phyloP scores from a whole-genome alignment of 2,329 filamentous ascomycete species.

The Venturia effusa region DNA sequence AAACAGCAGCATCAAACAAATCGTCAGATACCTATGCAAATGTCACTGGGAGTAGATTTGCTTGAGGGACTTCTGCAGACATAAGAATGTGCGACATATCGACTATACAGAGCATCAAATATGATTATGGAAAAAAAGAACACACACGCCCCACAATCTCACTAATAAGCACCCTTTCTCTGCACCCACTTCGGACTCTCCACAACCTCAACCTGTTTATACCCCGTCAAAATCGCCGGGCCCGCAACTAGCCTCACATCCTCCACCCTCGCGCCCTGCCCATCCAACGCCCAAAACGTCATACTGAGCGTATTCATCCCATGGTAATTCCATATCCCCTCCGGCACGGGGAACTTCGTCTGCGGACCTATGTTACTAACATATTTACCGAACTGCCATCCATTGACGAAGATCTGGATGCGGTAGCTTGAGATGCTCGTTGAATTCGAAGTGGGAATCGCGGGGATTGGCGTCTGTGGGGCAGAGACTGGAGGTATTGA shows the following conservation, averaged over 20 bases:
- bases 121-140: too few relatives aligned
- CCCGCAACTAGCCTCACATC: constrained; percentile 9
- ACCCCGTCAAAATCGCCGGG: constrained; percentile 2
- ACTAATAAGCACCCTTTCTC: neutral
- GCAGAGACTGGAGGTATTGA: neutral
- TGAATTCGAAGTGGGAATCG: too few relatives aligned
- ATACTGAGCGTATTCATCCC: constrained; percentile 61
- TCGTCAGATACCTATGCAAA: too few relatives aligned
- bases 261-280: constrained; percentile 1
- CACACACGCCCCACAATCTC: too few relatives aligned
- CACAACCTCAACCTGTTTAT: neutral
- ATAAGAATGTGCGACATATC: too few relatives aligned
- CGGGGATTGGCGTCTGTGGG: too few relatives aligned
- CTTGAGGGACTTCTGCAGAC: too few relatives aligned
- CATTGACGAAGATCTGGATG: constrained; percentile 60
- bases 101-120: too few relatives aligned
- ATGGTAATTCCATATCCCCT: constrained; percentile 60
- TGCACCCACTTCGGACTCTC: neutral
- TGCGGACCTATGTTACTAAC: constrained; percentile 69
- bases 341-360: constrained; percentile 58
- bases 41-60: too few relatives aligned
- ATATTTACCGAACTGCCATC: constrained; percentile 62
- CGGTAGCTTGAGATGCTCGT: constrained; percentile 42
- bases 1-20: too few relatives aligned
- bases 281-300: constrained; percentile 45